Conservation (phyloP, 768 basidiomycete genomes). For the Mycena galopus region DNA sequence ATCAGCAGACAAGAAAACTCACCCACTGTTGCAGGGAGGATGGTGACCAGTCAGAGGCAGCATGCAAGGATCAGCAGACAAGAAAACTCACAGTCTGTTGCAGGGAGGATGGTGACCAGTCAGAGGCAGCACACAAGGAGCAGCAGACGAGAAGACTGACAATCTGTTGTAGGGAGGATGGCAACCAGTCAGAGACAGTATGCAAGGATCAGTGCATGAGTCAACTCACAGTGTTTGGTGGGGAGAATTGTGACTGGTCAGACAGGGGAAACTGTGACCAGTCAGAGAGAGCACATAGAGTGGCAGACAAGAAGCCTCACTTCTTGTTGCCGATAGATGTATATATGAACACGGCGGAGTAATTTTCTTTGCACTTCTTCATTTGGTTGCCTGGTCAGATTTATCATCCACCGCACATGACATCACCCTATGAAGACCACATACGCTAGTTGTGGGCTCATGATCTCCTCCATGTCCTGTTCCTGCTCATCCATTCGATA, state of each 20-base stretch:
- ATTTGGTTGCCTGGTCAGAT: neutral
- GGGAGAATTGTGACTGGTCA: too few species aligned
- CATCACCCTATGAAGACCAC: neutral
- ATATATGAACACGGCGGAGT: neutral
- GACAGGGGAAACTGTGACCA: too few species aligned
- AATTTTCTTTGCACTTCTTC: neutral
- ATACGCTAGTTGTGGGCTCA: neutral
- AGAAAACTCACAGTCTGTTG: neutral
- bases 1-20: neutral
- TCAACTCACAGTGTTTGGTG: too few species aligned
- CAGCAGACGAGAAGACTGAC: neutral
- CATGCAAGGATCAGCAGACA: neutral
- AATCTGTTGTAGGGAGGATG: neutral
- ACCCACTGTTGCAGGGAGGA: neutral
- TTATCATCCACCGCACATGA: neutral
- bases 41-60: neutral
- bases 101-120: neutral
- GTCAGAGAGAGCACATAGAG: neutral
- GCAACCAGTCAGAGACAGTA: neutral
- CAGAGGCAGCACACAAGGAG: neutral
- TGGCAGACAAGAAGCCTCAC: neutral
- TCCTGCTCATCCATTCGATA: neutral
- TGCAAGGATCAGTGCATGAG: neutral
- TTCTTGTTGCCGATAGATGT: neutral
- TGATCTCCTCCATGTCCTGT: neutral